Conservation (phyloP, 2,329 filamentous ascomycete species). For the Trichoderma breve region DNA sequence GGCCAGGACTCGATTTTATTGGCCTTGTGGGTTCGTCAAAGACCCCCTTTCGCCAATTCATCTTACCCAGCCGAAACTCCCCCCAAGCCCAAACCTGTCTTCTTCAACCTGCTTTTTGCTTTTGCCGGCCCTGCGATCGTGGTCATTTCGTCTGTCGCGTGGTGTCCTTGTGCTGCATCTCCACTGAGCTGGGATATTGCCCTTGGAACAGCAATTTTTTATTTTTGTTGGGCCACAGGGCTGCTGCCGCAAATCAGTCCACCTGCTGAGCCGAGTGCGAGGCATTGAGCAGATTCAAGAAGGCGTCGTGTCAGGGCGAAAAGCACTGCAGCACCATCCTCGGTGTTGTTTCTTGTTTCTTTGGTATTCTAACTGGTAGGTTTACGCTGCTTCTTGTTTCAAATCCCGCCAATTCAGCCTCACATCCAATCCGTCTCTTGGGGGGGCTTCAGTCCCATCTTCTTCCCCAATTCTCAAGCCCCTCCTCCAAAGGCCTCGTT, state of each 20-base stretch:
- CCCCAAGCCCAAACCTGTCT: slow-evolving; percentile 9
- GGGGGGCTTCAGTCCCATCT: not conserved
- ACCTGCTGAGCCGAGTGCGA: not conserved
- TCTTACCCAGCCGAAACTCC: slow-evolving; percentile 9
- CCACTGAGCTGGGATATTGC: slow-evolving; percentile 10
- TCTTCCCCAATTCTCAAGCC: not conserved
- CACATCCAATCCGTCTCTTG: not conserved
- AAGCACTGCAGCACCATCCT: not conserved
- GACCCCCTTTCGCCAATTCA: slow-evolving; percentile 18
- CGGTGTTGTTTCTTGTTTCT: not conserved
- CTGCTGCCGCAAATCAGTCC: not conserved
- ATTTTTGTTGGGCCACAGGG: not conserved
- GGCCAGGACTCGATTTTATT: not conserved
- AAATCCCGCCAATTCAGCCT: not conserved
- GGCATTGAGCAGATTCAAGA: not conserved
- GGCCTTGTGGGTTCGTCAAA: slow-evolving; percentile 10
- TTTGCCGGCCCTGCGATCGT: slow-evolving; percentile 15
- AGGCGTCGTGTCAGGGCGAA: not conserved
- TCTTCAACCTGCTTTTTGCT: slow-evolving; percentile 15
- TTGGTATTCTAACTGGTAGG: not conserved
- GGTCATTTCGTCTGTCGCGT: slow-evolving; percentile 7
- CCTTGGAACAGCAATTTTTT: not conserved
- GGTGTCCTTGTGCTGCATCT: slow-evolving; percentile 18
- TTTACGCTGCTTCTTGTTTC: not conserved
- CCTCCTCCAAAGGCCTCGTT: not conserved